Evolutionary conservation across 495 filamentous ascomycete species (phyloP), one percentile per base, ranked within the genome.

Genomic region (Cenococcum geophilum): DNA sequence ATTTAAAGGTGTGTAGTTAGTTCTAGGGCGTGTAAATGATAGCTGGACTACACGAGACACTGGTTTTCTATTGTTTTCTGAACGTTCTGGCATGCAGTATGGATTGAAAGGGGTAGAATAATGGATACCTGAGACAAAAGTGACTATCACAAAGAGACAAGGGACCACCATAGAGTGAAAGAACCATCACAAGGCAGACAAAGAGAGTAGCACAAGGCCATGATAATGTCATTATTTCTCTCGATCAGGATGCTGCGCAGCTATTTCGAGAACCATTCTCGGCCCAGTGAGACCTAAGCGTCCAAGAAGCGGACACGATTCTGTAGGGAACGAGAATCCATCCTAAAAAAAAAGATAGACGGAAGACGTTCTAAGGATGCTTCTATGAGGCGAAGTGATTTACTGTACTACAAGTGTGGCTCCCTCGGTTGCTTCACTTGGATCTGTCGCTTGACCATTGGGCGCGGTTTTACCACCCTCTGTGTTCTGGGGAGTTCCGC

Each of bases 401-500:
- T 25, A 52, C 8, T 40, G 32, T 21, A 25, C 25, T 25, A 25
- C 34, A 1, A 32, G 21, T n/a, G 32, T 16, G 16, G 32, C 54
- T n/a, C n/a, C 34, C 11, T 10, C 25, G 23, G 54, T 21, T n/a
- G 34, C 54, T 23, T 56, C 37, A 12, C 54, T n/a, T n/a, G 34
- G 18, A 23, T 40, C 34, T 4, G 54, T 34, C 18, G 54, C 37
- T 18, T 56, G 20, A 18, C 54, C 54, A 20, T 56, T 37, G 16
- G 34, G 54, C 37, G 47, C 27, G 14, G 37, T 51, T 45, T 22
- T 49, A 47, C 18, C 55, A 9, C 35, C 55, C 22, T 62, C 62
- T 9, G 63, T 69, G n/a, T 55, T 63, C 10, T 23, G 58, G 4
- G 66, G 62, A 37, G 54, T 25, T 1, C 37, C 54, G 37, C 34